Evolutionary conservation across 805 yeast species (phyloP).

Genomic region (Metschnikowia koreensis): DNA sequence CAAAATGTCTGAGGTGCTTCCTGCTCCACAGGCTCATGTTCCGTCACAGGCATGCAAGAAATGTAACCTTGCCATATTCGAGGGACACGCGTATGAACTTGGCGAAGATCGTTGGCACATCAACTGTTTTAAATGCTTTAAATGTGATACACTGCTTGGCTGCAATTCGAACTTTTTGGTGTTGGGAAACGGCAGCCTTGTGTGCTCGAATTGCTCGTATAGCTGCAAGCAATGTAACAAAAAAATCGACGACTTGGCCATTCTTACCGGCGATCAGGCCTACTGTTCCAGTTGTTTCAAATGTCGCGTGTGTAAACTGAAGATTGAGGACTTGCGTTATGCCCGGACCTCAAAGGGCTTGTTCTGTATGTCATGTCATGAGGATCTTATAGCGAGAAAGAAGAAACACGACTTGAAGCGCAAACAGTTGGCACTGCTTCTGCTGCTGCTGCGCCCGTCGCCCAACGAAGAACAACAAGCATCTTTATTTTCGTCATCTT

Average conservation of each 20-base stretch:
- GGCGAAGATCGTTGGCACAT: conserved; percentile 97
- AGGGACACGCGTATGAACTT: conserved; percentile 92
- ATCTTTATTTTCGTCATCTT: conserved; percentile 23
- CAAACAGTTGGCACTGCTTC: conserved; percentile 30
- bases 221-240: conserved; percentile 80
- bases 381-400: conserved; percentile 72
- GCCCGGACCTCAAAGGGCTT: conserved; percentile 92
- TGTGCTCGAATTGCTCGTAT: conserved; percentile 91
- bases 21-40: neutral
- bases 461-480: conserved; percentile 7
- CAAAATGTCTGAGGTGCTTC: conserved; percentile 7
- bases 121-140: conserved; percentile 85
- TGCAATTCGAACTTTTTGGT: conserved; percentile 88
- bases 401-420: conserved; percentile 56
- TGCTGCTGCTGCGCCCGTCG: conserved; percentile 23
- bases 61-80: conserved; percentile 54
- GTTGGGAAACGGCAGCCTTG: conserved; percentile 86
- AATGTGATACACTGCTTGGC: conserved; percentile 74
- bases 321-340: conserved; percentile 84
- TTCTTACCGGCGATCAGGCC: conserved; percentile 91
- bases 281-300: conserved; percentile 88
- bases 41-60: conserved; percentile 37
- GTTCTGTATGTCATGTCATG: conserved; percentile 92
- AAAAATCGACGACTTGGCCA: conserved; percentile 90
- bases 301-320: conserved; percentile 82